Evolutionary conservation across 495 filamentous ascomycete species (phyloP), one percentile per base, ranked within the genome.

Genomic region (Pseudomonodictys pantanalensis): DNA sequence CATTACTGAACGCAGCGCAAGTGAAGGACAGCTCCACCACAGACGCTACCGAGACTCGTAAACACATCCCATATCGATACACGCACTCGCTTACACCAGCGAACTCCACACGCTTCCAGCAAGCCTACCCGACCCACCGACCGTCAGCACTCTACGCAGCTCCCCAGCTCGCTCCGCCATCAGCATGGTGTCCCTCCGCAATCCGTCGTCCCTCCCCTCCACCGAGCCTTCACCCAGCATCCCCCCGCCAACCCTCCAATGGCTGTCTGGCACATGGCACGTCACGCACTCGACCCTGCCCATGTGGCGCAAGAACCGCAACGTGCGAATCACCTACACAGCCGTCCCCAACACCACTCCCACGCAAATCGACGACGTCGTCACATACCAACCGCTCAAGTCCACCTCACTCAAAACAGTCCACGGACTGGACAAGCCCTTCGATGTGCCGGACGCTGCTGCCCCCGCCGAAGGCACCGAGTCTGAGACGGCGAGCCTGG

Each of bases 241-340:
- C 45, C 25, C 67, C 38, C 51, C 79, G 0, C 86, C 86, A 9
- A 67, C 80, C 20, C 77, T 82, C 50, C 63, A 73, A 39, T 90
- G 80, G 75, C 80, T 92, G 49, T 66, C 72, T 32, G 78, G 85
- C 23, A 87, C 84, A 50, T 92, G 88, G 89, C 75, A 83, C 67
- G 86, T 92, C 22, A 87, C 85, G 15, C 83, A 88, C 75, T 87
- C 85, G 10, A 91, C 85, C 29, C 83, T 93, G 2, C 79, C 82
- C 20, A 87, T 91, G 79, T 91, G 89, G 89, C 77, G 78, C 52
- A 74, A 73, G 28, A 80, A 82, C 38, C 83, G 81, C 67, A 91
- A 92, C 72, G 87, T 91, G 47, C 78, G 78, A 55, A 91, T 92
- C 64, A 87, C 83, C 33, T 92, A 91, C 75, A 75, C 65, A 9